These are phyloP conservation scores for Pythium scleroteichum DNA, from an alignment of 352 stramenopile species.

Conservation along the genomic window DNA sequence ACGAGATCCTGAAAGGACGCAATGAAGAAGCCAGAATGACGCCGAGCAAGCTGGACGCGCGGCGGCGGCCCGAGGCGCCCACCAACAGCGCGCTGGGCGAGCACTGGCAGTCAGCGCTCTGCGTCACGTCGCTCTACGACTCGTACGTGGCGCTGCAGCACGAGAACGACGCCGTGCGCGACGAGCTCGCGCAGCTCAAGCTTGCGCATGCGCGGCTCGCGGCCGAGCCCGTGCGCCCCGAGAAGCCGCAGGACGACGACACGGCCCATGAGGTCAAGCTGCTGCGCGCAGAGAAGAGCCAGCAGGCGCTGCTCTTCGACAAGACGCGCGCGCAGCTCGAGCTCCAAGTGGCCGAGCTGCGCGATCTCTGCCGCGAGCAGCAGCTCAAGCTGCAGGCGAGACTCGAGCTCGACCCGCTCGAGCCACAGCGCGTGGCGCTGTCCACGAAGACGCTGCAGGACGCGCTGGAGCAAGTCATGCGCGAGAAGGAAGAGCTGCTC, in stretches of 20 bases:
- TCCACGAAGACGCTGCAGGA: slow-evolving; percentile 56
- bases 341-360: slow-evolving; percentile 25
- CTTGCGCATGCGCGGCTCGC: slow-evolving; percentile 37
- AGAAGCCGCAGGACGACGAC: slow-evolving; percentile 19
- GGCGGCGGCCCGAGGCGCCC: neutral
- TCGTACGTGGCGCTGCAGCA: slow-evolving; percentile 65
- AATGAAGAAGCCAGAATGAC: too few species aligned
- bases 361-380: slow-evolving; percentile 39
- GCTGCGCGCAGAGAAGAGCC: slow-evolving; percentile 47
- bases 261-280: slow-evolving; percentile 49
- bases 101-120: slow-evolving; percentile 76
- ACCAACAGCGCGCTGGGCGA: slow-evolving; percentile 35
- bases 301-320: slow-evolving; percentile 39
- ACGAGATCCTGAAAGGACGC: slow-evolving; percentile 23
- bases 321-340: slow-evolving; percentile 43
- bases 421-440: slow-evolving; percentile 47
- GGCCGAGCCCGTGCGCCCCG: slow-evolving; percentile 19
- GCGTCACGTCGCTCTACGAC: slow-evolving; percentile 76
- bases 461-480: slow-evolving; percentile 51
- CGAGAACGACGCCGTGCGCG: slow-evolving; percentile 47
- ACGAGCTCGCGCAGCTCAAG: slow-evolving; percentile 30
- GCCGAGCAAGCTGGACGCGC: too few species aligned
- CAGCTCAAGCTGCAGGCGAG: slow-evolving; percentile 53
- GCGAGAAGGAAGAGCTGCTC: slow-evolving; percentile 71
- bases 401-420: slow-evolving; percentile 57